Evolutionary conservation across 129 eudicot genomes (phyloP), one percentile per base, ranked within the genome.

Genomic region (Escallonia herrerae): DNA sequence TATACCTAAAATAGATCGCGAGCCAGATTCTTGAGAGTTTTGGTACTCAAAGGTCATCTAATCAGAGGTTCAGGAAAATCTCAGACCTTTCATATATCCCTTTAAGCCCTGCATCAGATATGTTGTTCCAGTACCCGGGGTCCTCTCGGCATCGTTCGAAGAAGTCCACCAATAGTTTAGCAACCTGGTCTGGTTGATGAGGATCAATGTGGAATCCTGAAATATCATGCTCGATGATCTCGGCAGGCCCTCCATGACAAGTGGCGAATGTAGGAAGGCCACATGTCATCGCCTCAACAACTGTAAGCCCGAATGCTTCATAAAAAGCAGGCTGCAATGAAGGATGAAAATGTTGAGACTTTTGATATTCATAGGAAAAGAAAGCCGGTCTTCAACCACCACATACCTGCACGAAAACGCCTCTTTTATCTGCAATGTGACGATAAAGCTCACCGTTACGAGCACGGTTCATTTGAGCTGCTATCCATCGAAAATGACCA

Each of bases 181-280:
- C 11, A 43, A 63, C 77, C 51, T 55, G 64, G 13, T 77, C 77
- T 15, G 73, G 69, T 56, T 77, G 77, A 60, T 71, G 56, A 13
- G 82, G 82, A 56, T 77, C 82, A 42, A 77, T 77, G 67, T 77
- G 82, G 41, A 77, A 77, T 38, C 81, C 81, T 6, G 81, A 76
- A 15, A 63, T 44, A 43, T 74, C 70, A 55, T 77, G 60, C 54
- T 64, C 76, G 2, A 77, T 77, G 10, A 77, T 77, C 73, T 77
- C 82, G 38, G 70, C 77, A 7, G 82, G 82, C 9, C 82, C 82
- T 10, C 82, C 82, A 54, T 77, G 70, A 60, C 74, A 71, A 15
- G 82, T 77, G 48, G 82, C 77, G 47, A 77, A 77, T 2, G 82
- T 66, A 7, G 82, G 82, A 47, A 77, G 65, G 9, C 74, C 82